Evolutionary conservation across 805 yeast genomes (phyloP).

Genomic region (Candida vaughaniae): DNA sequence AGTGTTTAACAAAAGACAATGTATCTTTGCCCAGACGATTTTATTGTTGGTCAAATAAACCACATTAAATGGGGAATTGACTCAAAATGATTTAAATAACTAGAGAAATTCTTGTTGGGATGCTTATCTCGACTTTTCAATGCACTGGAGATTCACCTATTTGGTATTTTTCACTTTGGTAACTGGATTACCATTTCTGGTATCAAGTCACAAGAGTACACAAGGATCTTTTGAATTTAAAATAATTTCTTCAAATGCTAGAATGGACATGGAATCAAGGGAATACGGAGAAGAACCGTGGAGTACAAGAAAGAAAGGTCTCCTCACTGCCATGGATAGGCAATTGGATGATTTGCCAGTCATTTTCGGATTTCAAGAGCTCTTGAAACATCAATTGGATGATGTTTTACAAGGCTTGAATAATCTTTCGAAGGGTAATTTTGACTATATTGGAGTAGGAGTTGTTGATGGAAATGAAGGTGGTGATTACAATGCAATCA

Average conservation of each 20-base stretch:
- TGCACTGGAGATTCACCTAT: no score
- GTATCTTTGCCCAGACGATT: no score
- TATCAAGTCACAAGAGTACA: no score
- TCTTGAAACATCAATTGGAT: conserved; percentile 41
- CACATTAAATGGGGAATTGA: no score
- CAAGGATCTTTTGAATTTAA: conserved; percentile 8
- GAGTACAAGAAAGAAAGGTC: conserved; percentile 36
- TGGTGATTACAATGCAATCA: conserved; percentile 54
- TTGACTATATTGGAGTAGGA: conserved; percentile 46
- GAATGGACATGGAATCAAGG: conserved; percentile 37
- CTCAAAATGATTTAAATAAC: no score
- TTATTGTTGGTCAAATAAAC: no score
- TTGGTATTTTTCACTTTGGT: no score
- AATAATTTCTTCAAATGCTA: conserved; percentile 26
- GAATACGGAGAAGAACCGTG: conserved; percentile 43
- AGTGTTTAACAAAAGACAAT: no score
- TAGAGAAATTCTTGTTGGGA: no score
- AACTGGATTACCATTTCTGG: no score
- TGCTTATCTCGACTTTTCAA: no score
- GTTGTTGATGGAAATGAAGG: conserved; percentile 48
- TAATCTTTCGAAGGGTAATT: conserved; percentile 27
- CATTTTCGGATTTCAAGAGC: conserved; percentile 41
- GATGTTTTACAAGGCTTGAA: conserved; percentile 36
- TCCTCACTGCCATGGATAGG: conserved; percentile 20
- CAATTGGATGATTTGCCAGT: conserved; percentile 17